A percentile compares a stretch with the other conserved stretches of the same genome.
phyloP scores from a whole-genome alignment of 1,284 basidiomycete species.

The Apiotrichum sp. region DNA sequence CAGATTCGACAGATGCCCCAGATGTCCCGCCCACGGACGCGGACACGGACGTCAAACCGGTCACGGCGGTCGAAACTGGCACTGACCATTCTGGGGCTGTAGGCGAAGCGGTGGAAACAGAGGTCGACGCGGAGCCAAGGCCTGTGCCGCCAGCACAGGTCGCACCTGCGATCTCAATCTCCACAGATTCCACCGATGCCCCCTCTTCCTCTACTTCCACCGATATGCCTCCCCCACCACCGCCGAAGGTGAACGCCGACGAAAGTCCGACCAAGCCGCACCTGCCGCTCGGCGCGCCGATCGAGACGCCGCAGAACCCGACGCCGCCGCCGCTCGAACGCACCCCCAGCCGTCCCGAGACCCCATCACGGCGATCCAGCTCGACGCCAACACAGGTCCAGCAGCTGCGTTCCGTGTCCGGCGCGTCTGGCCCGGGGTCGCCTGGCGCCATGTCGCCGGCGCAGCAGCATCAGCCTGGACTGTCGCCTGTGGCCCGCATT shows the following conservation, averaged over 20 bases:
- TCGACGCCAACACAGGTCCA: not conserved
- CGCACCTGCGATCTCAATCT: no score
- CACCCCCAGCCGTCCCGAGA: not conserved
- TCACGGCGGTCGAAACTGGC: no score
- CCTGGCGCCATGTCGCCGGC: slow-evolving; percentile 23
- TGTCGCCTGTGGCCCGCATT: slow-evolving; percentile 8
- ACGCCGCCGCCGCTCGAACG: not conserved
- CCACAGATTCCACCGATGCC: not conserved
- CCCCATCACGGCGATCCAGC: slow-evolving; percentile 1
- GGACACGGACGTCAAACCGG: no score
- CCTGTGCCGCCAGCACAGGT: no score
- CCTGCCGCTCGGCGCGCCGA: slow-evolving; percentile 2
- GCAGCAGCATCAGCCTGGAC: not conserved
- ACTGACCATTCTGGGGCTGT: no score
- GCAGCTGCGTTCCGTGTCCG: slow-evolving; percentile 5
- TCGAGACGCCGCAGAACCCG: not conserved
- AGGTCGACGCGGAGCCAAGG: no score
- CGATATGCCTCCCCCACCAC: slow-evolving; percentile 8
- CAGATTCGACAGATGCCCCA: no score
- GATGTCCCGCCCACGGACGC: no score
- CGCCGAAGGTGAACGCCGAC: not conserved
- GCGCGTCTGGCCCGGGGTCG: slow-evolving; percentile 20
- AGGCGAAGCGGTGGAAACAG: no score
- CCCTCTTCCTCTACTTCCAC: not conserved
- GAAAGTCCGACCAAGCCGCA: slow-evolving; percentile 1